These are phyloP conservation scores for Macrophomina tecta DNA, from an alignment of 2,329 filamentous ascomycete genomes.

Conservation along the genomic window DNA sequence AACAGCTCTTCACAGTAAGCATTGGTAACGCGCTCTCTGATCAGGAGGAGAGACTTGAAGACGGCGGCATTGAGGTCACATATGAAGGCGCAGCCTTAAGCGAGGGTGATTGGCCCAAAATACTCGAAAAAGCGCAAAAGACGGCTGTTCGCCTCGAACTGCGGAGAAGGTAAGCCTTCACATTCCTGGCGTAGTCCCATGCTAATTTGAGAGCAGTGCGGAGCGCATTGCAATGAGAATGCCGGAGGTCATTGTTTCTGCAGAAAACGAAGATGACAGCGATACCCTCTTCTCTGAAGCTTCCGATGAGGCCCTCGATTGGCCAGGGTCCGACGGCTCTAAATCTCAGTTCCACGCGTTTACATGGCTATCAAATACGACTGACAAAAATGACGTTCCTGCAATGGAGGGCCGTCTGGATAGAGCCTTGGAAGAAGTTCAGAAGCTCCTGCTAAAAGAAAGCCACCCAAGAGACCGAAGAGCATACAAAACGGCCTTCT, in stretches of 20 bases:
- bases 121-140: not conserved
- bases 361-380: constrained; percentile 3
- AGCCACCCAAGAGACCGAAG: constrained; percentile 11
- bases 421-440: constrained; percentile 9
- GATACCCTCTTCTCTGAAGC: constrained; percentile 11
- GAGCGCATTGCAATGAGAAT: not conserved
- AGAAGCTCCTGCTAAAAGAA: constrained; percentile 6
- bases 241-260: too few species aligned
- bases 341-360: not conserved
- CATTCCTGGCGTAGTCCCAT: too few species aligned
- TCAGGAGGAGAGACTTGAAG: not conserved
- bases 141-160: not conserved
- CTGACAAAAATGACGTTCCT: not conserved
- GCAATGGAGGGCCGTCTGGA: not conserved
- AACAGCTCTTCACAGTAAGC: not conserved
- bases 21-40: not conserved
- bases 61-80: not conserved
- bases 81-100: not conserved
- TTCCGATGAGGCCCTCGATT: not conserved
- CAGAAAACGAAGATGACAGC: not conserved
- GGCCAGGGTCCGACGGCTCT: not conserved
- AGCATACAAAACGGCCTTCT: constrained; percentile 5
- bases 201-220: not conserved
- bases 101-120: constrained; percentile 4
- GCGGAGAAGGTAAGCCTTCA: not conserved